Conservation (phyloP, 805 yeast species). For the Ascoidea asiatica region DNA sequence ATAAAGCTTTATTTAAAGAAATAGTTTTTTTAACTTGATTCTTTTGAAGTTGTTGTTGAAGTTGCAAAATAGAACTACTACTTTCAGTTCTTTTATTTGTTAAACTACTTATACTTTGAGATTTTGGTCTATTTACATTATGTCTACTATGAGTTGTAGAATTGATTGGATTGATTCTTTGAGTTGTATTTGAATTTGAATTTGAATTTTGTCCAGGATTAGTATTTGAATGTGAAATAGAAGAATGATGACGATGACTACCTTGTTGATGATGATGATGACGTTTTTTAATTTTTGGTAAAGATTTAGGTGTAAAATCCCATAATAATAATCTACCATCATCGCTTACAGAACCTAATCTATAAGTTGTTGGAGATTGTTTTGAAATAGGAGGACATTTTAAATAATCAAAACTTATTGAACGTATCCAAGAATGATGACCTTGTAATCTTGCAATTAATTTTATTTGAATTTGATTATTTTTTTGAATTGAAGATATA, state of each 20-base stretch:
- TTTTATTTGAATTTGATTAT: constrained; percentile 1
- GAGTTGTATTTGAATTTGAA: neutral
- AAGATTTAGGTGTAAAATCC: constrained; percentile 36
- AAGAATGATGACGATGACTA: constrained; percentile 2
- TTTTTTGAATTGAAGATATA: neutral
- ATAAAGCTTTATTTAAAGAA: neutral
- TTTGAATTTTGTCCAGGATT: constrained; percentile 4
- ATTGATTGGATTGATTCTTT: neutral
- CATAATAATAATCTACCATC: constrained; percentile 38
- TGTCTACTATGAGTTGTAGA: neutral
- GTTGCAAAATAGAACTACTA: neutral
- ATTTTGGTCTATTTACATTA: neutral
- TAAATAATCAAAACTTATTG: constrained; percentile 29
- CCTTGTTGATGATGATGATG: constrained; percentile 6
- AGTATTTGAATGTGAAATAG: constrained; percentile 6
- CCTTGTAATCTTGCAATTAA: constrained; percentile 21
- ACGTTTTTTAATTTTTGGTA: constrained; percentile 21
- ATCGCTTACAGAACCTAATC: constrained; percentile 41
- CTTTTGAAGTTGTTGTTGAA: neutral
- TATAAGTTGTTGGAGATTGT: constrained; percentile 21
- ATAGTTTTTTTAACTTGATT: constrained; percentile 2
- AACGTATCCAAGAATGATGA: constrained; percentile 37
- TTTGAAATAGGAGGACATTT: constrained; percentile 16
- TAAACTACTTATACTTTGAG: neutral
- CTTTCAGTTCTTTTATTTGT: neutral